Percentiles rank a stretch among this genome's conserved stretches.
These are phyloP conservation scores for Austroboletus eburneus DNA, from an alignment of 768 basidiomycete genomes.

Conservation along the genomic window DNA sequence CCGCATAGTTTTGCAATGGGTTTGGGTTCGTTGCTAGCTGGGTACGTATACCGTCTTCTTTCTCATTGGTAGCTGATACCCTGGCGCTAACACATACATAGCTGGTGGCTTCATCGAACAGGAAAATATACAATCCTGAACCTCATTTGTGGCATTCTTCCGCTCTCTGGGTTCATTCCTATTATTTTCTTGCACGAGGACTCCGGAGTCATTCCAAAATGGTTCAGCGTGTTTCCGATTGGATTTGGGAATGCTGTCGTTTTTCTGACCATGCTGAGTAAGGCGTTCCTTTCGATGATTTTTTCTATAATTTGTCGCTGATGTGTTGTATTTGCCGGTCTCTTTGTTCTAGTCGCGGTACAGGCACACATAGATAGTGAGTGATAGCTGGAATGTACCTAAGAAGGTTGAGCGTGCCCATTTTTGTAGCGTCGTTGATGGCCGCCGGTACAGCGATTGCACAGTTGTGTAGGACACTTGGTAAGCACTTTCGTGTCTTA, in stretches of 20 bases:
- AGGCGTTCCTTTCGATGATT: background rate
- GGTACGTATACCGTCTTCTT: background rate
- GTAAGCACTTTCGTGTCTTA: background rate
- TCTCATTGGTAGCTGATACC: background rate
- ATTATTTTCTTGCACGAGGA: conserved; percentile 8
- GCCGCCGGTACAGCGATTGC: conserved; percentile 2
- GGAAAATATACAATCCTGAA: conserved; percentile 10
- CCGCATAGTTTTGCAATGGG: conserved; percentile 13
- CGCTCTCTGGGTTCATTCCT: conserved; percentile 7
- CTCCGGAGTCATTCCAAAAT: conserved; percentile 6
- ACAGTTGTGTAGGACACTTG: conserved; percentile 12
- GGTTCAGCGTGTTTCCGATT: conserved; percentile 16
- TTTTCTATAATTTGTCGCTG: too few species aligned
- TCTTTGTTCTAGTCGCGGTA: conserved; percentile 7
- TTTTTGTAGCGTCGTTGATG: conserved; percentile 2
- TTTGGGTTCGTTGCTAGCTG: conserved; percentile 8
- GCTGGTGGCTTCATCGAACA: conserved; percentile 10
- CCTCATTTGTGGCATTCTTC: conserved; percentile 10
- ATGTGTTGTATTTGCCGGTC: too few species aligned
- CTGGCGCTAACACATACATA: background rate
- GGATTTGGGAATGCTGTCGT: conserved; percentile 16
- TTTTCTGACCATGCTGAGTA: conserved; percentile 9
- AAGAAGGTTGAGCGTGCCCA: background rate
- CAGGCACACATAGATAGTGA: conserved; percentile 10
- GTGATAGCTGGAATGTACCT: background rate